Conservation (phyloP, 495 filamentous ascomycete species). For the Podospora didyma region DNA sequence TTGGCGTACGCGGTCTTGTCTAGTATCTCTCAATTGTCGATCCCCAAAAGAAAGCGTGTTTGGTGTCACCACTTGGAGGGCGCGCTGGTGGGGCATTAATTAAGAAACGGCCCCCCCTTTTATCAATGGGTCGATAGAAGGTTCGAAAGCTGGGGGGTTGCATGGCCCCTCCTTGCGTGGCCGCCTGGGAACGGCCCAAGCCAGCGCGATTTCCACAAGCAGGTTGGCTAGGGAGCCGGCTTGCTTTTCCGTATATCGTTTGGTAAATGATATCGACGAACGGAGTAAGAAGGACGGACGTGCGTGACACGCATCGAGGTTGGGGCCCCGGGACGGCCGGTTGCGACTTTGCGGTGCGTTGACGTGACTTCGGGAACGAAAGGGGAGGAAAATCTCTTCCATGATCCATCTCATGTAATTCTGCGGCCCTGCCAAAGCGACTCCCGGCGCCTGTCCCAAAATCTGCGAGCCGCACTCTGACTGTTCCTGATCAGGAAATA, state of each 20-base stretch:
- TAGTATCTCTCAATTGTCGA: not conserved
- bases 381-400: not conserved
- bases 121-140: slow-evolving; percentile 10
- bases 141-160: slow-evolving; percentile 12
- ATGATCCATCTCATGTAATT: not conserved
- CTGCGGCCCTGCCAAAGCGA: too few relatives aligned
- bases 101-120: not conserved
- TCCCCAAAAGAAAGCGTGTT: not conserved
- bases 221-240: slow-evolving; percentile 8
- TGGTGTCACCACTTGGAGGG: not conserved
- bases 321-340: not conserved
- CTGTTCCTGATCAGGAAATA: slow-evolving; percentile 1
- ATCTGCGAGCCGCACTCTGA: too few relatives aligned
- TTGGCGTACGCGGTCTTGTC: not conserved
- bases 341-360: not conserved
- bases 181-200: slow-evolving; percentile 2
- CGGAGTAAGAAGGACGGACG: not conserved
- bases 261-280: not conserved
- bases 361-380: not conserved
- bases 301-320: not conserved
- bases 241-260: slow-evolving; percentile 5
- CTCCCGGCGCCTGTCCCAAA: not conserved
- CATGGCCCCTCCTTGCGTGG: slow-evolving; percentile 6
- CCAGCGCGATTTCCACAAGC: slow-evolving; percentile 11
- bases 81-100: not conserved